Percentiles rank a stretch among this genome's conserved stretches.
Conservation (phyloP, 2,329 filamentous ascomycete species). For the Huntiella bhutanensis region DNA sequence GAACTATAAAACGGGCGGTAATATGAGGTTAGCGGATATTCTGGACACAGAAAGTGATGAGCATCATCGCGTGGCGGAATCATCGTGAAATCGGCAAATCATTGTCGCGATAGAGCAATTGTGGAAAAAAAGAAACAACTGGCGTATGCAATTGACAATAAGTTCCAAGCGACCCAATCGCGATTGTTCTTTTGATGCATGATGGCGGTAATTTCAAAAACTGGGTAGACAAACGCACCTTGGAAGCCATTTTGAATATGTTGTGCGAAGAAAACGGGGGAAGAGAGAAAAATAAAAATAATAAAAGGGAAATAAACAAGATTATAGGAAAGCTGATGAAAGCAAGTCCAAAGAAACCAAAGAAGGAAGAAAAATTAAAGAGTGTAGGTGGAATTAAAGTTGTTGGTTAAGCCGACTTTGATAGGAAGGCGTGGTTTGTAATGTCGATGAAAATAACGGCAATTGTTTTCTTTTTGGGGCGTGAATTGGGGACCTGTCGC, state of each 20-base stretch:
- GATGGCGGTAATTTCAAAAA: no score
- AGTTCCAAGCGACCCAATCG: no score
- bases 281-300: slow-evolving; percentile 2
- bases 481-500: not conserved
- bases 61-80: no score
- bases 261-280: slow-evolving; percentile 1
- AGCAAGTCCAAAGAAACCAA: not conserved
- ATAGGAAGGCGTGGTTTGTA: not conserved
- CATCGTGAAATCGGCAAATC: no score
- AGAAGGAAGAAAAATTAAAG: not conserved
- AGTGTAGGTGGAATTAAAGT: not conserved
- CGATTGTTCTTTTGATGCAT: no score
- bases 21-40: not conserved
- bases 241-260: slow-evolving; percentile 21
- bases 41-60: no score
- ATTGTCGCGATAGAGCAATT: no score
- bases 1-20: slow-evolving; percentile 33
- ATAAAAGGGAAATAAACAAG: not conserved
- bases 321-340: not conserved
- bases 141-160: no score
- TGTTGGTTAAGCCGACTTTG: no score
- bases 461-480: slow-evolving; percentile 2
- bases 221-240: slow-evolving; percentile 16
- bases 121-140: no score
- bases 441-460: not conserved